Conservation (phyloP, 352 stramenopile genomes). For the Pythium oligandrum region DNA sequence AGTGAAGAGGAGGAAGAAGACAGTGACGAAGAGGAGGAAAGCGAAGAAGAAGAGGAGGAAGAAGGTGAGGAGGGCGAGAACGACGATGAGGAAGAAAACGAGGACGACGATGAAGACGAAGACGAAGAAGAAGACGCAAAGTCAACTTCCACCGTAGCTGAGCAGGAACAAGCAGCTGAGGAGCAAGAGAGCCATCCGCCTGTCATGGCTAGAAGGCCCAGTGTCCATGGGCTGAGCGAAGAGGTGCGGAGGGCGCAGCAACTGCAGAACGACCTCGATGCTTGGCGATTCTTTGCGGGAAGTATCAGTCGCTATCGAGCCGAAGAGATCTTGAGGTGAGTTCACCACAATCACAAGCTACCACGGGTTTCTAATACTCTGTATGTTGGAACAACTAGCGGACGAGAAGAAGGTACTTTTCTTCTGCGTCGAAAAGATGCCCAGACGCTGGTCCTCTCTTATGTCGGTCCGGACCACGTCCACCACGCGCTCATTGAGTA, state of each 20-base stretch:
- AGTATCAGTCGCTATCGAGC: slow-evolving; percentile 65
- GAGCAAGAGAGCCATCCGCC: no score
- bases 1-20: slow-evolving; percentile 7
- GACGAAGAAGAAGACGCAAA: not conserved
- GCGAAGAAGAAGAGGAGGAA: slow-evolving; percentile 6
- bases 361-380: not conserved
- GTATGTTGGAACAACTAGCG: slow-evolving; percentile 11
- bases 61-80: not conserved
- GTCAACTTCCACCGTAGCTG: not conserved
- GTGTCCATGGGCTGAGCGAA: no score
- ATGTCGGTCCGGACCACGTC: slow-evolving; percentile 54
- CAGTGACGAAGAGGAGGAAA: not conserved
- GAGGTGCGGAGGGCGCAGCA: not conserved
- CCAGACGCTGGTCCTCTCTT: slow-evolving; percentile 80
- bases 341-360: not conserved
- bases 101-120: slow-evolving; percentile 4
- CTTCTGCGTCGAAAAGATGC: slow-evolving; percentile 77
- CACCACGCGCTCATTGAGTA: slow-evolving; percentile 83
- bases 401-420: slow-evolving; percentile 68
- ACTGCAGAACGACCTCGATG: slow-evolving; percentile 43
- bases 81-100: slow-evolving; percentile 12
- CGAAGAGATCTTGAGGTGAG: slow-evolving; percentile 64
- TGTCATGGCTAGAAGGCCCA: no score
- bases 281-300: slow-evolving; percentile 77
- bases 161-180: not conserved